A percentile compares a stretch with the other conserved stretches of the same genome.
Evolutionary conservation across 2,329 filamentous ascomycete genomes (phyloP).

Genomic region (Trichoderma gracile): DNA sequence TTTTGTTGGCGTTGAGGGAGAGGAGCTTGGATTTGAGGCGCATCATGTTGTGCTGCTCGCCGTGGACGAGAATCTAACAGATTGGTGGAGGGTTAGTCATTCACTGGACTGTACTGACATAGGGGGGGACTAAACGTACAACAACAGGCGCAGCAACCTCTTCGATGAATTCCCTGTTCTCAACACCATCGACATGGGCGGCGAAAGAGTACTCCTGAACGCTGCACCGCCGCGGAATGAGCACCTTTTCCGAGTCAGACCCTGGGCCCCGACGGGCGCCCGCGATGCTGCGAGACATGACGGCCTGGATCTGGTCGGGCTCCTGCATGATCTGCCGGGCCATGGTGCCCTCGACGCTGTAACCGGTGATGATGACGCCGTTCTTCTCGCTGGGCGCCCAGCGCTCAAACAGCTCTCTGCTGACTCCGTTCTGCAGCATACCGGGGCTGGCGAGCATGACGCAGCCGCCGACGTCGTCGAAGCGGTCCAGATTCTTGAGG

Average conservation of each 20-base stretch:
- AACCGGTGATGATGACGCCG: slow-evolving; percentile 97
- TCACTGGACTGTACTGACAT: not conserved
- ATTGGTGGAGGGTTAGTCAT: not conserved
- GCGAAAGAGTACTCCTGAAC: slow-evolving; percentile 95
- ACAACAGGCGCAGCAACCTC: slow-evolving; percentile 90
- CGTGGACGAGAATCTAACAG: slow-evolving; percentile 84
- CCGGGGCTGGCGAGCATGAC: slow-evolving; percentile 97
- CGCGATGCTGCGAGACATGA: slow-evolving; percentile 75
- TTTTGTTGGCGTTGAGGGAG: slow-evolving; percentile 82
- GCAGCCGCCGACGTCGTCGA: slow-evolving; percentile 92
- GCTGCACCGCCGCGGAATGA: slow-evolving; percentile 90
- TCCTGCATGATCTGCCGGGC: slow-evolving; percentile 93
- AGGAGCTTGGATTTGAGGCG: slow-evolving; percentile 91
- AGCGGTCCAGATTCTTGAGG: slow-evolving; percentile 88
- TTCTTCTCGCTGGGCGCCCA: slow-evolving; percentile 98
- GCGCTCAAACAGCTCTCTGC: slow-evolving; percentile 84
- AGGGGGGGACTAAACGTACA: slow-evolving; percentile 56
- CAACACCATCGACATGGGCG: slow-evolving; percentile 91
- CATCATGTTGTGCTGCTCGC: slow-evolving; percentile 98
- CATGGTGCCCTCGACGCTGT: slow-evolving; percentile 98
- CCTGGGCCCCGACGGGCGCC: slow-evolving; percentile 62
- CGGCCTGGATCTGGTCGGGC: slow-evolving; percentile 89
- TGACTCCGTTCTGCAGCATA: slow-evolving; percentile 97
- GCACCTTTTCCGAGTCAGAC: slow-evolving; percentile 77
- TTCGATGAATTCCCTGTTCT: slow-evolving; percentile 96